Base-by-base conservation (phyloP, 306 rosid species). In the Mimosa bimucronata region DNA sequence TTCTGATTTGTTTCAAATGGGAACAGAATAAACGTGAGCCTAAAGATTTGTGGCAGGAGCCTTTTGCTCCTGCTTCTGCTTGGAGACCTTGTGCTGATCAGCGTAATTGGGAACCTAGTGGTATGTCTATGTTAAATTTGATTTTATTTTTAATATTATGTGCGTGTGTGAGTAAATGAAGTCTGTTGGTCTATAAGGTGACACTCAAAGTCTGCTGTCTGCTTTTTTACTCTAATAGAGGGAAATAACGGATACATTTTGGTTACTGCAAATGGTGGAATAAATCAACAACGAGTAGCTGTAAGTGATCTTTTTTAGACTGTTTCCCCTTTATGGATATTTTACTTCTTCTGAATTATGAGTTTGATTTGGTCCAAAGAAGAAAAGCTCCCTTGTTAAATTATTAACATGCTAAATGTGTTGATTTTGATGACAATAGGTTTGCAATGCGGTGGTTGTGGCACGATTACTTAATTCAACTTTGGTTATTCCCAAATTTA, bases 261-360 rank as follows among this genome's bases (percentile, higher is more conserved):
- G 91, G 87, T 93, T 82, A 95, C 98, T 76, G 99, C 98, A 81
- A 95, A 95, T 60, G 99, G 99, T 83, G 99, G 98, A 85, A 91
- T 93, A 83, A 95, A 95, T 87, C 99, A 95, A 84, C 99, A 93
- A 77, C 87, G 99, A 52, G 98, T 95, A 44, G 99, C 93, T 69
- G 99, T 93, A 84, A 92, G 99, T 90, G 78, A 79, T 85, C 61
- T 78, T 80, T 71, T 21, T 64, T 73, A 57, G 57, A 9, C 71
- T 29, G 75, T 64, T 72, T 50, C 83, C 46, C 58, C 78, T 73
- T 66, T 30, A 68, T 71, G 55, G 18, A 23, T 23, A 21, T 42
- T 30, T 75, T 45, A 70, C 23, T 45, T 26, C 66, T 44, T 87
- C 45, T 13, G 66, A 42, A 42, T 45, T 61, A 38, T 75, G 77